Conservation (phyloP, 2,329 filamentous ascomycete species). For the Fusarium phyllophilum region DNA sequence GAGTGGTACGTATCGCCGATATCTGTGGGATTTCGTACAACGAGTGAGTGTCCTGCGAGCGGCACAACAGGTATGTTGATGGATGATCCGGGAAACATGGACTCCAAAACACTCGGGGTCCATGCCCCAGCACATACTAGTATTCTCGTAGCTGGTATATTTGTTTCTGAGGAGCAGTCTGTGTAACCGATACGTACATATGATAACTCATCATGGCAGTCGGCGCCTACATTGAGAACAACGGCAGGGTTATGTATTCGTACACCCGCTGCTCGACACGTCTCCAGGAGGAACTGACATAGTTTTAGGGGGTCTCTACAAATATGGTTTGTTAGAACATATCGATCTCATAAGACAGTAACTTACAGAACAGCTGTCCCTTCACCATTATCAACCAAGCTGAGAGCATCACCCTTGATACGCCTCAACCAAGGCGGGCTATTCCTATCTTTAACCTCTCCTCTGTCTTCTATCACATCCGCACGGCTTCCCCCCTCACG, state of each 20-base stretch:
- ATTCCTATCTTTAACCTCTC: conserved; percentile 47
- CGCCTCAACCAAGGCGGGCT: conserved; percentile 49
- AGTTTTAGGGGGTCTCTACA: conserved; percentile 72
- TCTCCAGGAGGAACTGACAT: conserved; percentile 71
- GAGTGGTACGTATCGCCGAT: conserved; percentile 70
- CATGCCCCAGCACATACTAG: conserved; percentile 77
- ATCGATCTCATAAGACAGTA: neutral
- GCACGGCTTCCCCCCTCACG: conserved; percentile 71
- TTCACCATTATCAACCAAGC: conserved; percentile 69
- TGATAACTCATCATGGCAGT: conserved; percentile 61
- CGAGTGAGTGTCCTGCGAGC: conserved; percentile 77
- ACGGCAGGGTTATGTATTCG: conserved; percentile 72
- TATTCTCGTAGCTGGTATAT: conserved; percentile 71
- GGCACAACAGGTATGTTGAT: conserved; percentile 61
- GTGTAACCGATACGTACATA: conserved; percentile 61
- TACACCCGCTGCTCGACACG: conserved; percentile 69
- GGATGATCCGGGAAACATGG: conserved; percentile 69
- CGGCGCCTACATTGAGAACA: conserved; percentile 62
- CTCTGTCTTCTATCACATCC: conserved; percentile 54
- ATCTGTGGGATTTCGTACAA: conserved; percentile 65
- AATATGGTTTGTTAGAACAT: neutral
- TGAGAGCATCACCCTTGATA: conserved; percentile 64
- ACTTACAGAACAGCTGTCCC: conserved; percentile 73
- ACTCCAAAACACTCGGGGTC: conserved; percentile 72
- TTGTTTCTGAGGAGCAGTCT: conserved; percentile 55